phyloP scores from a whole-genome alignment of 83 land plant genomes.

The Picea mariana region DNA sequence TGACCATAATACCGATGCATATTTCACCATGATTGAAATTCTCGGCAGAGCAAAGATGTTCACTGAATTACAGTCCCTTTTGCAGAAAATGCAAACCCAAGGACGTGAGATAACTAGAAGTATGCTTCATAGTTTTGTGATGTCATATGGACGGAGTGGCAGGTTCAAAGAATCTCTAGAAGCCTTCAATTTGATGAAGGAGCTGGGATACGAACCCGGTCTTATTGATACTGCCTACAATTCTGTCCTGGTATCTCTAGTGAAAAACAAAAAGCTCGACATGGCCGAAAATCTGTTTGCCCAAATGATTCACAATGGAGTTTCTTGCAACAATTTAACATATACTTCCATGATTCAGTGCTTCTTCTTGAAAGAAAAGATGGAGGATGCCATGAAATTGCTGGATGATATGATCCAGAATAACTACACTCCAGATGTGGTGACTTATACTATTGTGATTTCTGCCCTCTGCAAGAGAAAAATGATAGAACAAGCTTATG shows the following conservation, averaged over 20 bases:
- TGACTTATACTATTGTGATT: slow-evolving; percentile 49
- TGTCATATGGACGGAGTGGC: slow-evolving; percentile 2
- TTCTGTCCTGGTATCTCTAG: slow-evolving; percentile 1
- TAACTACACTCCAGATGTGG: slow-evolving; percentile 18
- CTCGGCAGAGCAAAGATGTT: slow-evolving; percentile 14
- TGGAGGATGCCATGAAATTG: slow-evolving; percentile 3
- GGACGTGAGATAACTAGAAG: slow-evolving; percentile 8
- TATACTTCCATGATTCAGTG: slow-evolving; percentile 8
- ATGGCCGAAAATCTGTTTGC: neutral
- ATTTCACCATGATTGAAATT: slow-evolving; percentile 2
- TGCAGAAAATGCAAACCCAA: slow-evolving; percentile 13
- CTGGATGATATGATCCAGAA: neutral
- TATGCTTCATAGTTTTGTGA: slow-evolving; percentile 2
- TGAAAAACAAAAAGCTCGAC: neutral
- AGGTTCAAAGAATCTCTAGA: neutral
- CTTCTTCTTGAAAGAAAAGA: neutral
- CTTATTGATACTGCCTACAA: neutral
- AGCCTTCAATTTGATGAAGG: neutral
- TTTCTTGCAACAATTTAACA: neutral
- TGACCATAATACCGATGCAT: neutral
- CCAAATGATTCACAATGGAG: neutral
- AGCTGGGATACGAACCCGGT: neutral
- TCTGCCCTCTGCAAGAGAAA: slow-evolving; percentile 54
- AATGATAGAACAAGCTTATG: slow-evolving; percentile 54
- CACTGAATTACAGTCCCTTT: neutral